Conservation (phyloP, 192 early-diverging fungal genomes). For the Helicostylum pulchrum region DNA sequence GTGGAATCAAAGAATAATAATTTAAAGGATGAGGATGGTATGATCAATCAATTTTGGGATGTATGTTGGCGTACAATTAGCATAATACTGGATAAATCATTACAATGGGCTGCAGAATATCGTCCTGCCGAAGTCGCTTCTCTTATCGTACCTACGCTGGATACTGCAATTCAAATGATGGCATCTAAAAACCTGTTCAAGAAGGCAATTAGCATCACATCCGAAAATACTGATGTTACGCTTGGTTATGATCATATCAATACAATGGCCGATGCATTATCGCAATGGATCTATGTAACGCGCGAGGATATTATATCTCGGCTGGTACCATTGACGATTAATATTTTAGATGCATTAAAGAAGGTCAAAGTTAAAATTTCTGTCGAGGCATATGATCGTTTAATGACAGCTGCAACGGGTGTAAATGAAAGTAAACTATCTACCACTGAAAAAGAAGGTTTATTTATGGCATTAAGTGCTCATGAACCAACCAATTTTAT, state of each 20-base stretch:
- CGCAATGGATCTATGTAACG: slow-evolving; percentile 35
- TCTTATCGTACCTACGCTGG: slow-evolving; percentile 20
- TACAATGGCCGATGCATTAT: slow-evolving; percentile 20
- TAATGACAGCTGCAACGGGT: slow-evolving; percentile 34
- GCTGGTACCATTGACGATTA: slow-evolving; percentile 22
- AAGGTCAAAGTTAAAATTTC: slow-evolving; percentile 21
- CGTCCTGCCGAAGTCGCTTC: slow-evolving; percentile 21
- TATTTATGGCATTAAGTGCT: slow-evolving; percentile 27
- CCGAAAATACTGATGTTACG: no score
- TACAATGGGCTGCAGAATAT: slow-evolving; percentile 25
- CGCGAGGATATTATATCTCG: slow-evolving; percentile 16
- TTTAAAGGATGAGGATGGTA: slow-evolving; percentile 9
- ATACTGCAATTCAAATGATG: slow-evolving; percentile 12
- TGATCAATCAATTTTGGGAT: slow-evolving; percentile 22
- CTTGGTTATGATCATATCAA: slow-evolving; percentile 7
- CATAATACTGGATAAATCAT: slow-evolving; percentile 4
- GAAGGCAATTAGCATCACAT: not conserved
- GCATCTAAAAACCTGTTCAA: not conserved
- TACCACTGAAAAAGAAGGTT: slow-evolving; percentile 17
- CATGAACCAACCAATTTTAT: slow-evolving; percentile 32
- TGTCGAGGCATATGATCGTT: slow-evolving; percentile 24
- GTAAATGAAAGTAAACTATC: slow-evolving; percentile 16
- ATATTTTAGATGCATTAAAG: slow-evolving; percentile 16
- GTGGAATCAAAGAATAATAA: not conserved
- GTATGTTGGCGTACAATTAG: slow-evolving; percentile 18